These are phyloP conservation scores for Cutaneotrichosporon cutaneum DNA, from an alignment of 1,284 basidiomycete species.

Conservation along the genomic window DNA sequence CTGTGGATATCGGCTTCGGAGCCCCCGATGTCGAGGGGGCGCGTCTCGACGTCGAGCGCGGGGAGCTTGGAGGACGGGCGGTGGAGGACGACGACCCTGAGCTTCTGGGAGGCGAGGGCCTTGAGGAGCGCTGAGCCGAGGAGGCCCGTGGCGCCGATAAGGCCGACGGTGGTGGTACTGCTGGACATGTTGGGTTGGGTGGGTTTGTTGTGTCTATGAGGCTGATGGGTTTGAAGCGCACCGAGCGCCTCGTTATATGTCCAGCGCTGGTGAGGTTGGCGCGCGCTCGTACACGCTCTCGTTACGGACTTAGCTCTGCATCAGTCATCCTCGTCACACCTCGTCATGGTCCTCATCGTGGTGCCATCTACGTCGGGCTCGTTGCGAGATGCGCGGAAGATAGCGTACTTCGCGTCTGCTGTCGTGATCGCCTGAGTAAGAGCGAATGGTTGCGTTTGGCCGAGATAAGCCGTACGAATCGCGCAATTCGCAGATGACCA, in stretches of 20 bases:
- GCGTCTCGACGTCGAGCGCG: slow-evolving; percentile 14
- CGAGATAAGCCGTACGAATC: too few species aligned
- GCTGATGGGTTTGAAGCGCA: neutral
- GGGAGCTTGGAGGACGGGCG: slow-evolving; percentile 12
- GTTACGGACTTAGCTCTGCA: neutral
- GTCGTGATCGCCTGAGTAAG: too few species aligned
- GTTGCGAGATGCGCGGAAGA: too few species aligned
- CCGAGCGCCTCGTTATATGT: neutral
- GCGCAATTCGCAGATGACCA: too few species aligned
- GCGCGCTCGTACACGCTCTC: neutral
- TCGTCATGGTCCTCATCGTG: neutral
- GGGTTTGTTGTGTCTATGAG: neutral
- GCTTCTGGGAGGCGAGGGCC: slow-evolving; percentile 2
- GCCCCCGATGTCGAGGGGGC: slow-evolving; percentile 14
- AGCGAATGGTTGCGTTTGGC: too few species aligned
- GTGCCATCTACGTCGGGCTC: too few species aligned
- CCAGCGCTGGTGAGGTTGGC: neutral
- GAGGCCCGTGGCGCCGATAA: slow-evolving; percentile 17
- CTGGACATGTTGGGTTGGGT: neutral
- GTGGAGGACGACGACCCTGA: slow-evolving; percentile 22
- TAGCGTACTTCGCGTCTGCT: too few species aligned
- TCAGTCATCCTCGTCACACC: neutral
- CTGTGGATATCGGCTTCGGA: neutral
- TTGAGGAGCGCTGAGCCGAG: slow-evolving; percentile 12
- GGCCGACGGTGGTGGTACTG: slow-evolving; percentile 13